Evolutionary conservation across 1,284 basidiomycete genomes (phyloP).

Genomic region (Singerocomus inundabilis): DNA sequence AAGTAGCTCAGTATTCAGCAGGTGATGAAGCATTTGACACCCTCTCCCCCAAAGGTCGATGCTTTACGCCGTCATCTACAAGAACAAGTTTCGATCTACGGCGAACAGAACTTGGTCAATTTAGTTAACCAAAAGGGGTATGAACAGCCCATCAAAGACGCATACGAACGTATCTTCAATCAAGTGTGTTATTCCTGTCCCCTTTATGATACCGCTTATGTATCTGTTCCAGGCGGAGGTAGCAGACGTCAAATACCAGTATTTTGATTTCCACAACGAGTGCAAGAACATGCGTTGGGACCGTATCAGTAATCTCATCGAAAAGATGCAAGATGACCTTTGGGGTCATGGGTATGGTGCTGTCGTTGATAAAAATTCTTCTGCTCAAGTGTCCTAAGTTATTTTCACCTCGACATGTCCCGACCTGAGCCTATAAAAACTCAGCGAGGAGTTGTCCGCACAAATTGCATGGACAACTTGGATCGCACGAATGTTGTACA

Average conservation of each 20-base stretch:
- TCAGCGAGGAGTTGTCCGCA: constrained; percentile 72
- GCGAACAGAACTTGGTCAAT: constrained; percentile 83
- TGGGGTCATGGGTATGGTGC: constrained; percentile 63
- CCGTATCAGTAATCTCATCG: constrained; percentile 82
- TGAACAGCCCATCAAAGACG: constrained; percentile 95
- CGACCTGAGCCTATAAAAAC: constrained; percentile 47
- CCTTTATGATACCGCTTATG: constrained; percentile 3
- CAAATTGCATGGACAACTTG: constrained; percentile 95
- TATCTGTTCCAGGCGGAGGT: constrained; percentile 49
- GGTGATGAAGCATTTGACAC: constrained; percentile 4
- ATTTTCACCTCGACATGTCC: constrained; percentile 65
- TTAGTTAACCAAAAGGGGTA: constrained; percentile 95
- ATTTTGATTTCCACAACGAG: constrained; percentile 98
- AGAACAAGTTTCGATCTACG: constrained; percentile 76
- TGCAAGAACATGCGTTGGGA: constrained; percentile 97
- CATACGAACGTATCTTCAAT: constrained; percentile 81
- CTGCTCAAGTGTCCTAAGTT: constrained; percentile 43
- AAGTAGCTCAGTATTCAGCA: constrained; percentile 27
- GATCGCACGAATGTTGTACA: constrained; percentile 98
- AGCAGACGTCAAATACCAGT: constrained; percentile 80
- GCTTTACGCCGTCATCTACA: constrained; percentile 77
- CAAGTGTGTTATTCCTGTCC: constrained; percentile 41
- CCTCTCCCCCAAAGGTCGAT: constrained; percentile 50
- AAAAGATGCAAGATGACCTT: constrained; percentile 74
- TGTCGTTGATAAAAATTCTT: background rate